phyloP scores from a whole-genome alignment of 129 eudicot genomes.

The Artemisia tridentata region DNA sequence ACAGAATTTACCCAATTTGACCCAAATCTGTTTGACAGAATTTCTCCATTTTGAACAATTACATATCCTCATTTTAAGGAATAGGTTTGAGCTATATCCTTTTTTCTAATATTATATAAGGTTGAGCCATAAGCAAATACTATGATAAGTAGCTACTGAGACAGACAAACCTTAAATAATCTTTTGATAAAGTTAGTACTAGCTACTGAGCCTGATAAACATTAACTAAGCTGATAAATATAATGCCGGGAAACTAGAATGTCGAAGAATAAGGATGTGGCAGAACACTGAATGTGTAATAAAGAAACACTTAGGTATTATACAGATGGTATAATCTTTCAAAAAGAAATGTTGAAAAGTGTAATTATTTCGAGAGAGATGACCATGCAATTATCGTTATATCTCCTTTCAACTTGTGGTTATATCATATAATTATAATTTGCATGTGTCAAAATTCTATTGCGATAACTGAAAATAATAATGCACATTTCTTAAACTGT shows the following conservation, averaged over 20 bases:
- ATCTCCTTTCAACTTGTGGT: not conserved
- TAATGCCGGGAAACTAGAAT: not conserved
- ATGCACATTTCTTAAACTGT: not conserved
- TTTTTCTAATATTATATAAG: no score
- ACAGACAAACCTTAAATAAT: not conserved
- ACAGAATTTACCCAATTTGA: no score
- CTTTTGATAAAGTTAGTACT: not conserved
- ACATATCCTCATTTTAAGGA: no score
- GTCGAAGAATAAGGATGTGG: not conserved
- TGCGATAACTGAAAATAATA: not conserved
- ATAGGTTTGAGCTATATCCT: no score
- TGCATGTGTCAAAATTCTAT: not conserved
- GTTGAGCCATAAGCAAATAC: not conserved
- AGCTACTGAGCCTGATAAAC: not conserved
- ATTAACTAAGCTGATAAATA: not conserved
- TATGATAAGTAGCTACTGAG: not conserved
- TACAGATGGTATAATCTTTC: not conserved
- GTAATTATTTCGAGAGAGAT: not conserved
- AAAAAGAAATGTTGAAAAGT: not conserved
- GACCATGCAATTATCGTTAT: not conserved
- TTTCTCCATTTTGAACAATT: no score
- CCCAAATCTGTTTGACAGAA: no score
- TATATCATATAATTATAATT: not conserved
- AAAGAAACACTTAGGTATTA: not conserved
- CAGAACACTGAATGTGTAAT: not conserved